A percentile compares a stretch with the other conserved stretches of the same genome.
Evolutionary conservation across 73 alveolate genomes (phyloP).

Genomic region (Loxodes magnus): DNA sequence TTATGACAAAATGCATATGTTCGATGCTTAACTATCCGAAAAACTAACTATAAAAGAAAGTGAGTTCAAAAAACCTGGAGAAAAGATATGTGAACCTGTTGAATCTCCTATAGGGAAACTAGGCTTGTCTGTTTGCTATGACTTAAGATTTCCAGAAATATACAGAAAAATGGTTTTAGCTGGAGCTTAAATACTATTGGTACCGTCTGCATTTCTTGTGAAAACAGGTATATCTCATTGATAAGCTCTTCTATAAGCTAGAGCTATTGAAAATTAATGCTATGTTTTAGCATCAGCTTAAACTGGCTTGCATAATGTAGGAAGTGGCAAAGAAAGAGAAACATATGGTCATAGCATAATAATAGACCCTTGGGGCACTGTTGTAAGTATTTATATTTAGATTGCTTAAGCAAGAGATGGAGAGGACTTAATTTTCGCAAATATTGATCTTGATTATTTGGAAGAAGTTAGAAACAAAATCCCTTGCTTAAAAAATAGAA

Average conservation of each 20-base stretch:
- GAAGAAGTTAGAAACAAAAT: constrained; percentile 29
- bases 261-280: constrained; percentile 79
- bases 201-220: constrained; percentile 66
- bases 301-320: constrained; percentile 43
- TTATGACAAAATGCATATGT: constrained; percentile 63
- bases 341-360: constrained; percentile 39
- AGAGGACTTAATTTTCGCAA: constrained; percentile 26
- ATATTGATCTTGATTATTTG: constrained; percentile 30
- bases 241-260: constrained; percentile 60
- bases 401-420: constrained; percentile 22
- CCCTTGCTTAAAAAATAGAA: constrained; percentile 37
- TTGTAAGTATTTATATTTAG: too few species aligned
- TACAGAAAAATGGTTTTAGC: constrained; percentile 38
- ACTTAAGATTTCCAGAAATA: constrained; percentile 75
- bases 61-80: constrained; percentile 36
- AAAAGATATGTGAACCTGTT: constrained; percentile 28
- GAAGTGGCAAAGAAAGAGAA: too few species aligned
- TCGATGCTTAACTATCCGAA: constrained; percentile 44
- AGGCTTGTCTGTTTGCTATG: constrained; percentile 71
- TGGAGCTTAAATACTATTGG: constrained; percentile 62
- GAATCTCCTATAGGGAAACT: constrained; percentile 62
- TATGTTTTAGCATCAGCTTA: constrained; percentile 64
- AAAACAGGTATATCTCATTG: constrained; percentile 84
- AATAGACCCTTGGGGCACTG: constrained; percentile 54
- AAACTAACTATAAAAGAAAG: constrained; percentile 40